These are phyloP conservation scores for Tremella yokohamensis DNA, from an alignment of 768 basidiomycete species.

Conservation along the genomic window DNA sequence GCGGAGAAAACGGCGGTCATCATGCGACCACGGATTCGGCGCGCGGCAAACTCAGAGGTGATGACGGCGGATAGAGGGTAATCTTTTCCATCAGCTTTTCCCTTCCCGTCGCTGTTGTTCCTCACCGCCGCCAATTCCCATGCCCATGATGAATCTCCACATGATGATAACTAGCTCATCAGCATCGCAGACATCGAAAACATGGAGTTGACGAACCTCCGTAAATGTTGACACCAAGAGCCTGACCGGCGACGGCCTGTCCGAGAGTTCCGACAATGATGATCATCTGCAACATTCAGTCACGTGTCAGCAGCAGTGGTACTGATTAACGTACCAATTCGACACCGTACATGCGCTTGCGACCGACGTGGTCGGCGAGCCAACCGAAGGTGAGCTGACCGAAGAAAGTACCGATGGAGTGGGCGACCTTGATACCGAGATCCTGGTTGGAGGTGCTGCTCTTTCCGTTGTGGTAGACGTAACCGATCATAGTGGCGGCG, in stretches of 20 bases:
- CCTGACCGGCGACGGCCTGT: slow-evolving; percentile 64
- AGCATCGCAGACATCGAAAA: no score
- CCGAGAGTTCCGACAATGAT: slow-evolving; percentile 52
- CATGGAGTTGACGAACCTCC: slow-evolving; percentile 49
- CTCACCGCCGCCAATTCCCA: slow-evolving; percentile 69
- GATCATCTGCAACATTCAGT: slow-evolving; percentile 36
- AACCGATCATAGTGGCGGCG: slow-evolving; percentile 75
- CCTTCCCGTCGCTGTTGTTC: no score
- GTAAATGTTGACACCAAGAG: slow-evolving; percentile 66
- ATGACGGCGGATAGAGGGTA: slow-evolving; percentile 83
- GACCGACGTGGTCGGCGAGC: slow-evolving; percentile 50
- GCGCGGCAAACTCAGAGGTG: slow-evolving; percentile 78
- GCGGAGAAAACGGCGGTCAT: slow-evolving; percentile 84
- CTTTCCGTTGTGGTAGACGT: slow-evolving; percentile 60
- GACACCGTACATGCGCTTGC: slow-evolving; percentile 55
- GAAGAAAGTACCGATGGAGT: slow-evolving; percentile 51
- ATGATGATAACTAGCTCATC: slow-evolving; percentile 57
- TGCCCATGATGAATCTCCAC: slow-evolving; percentile 76
- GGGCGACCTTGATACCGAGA: slow-evolving; percentile 51
- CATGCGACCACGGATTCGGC: slow-evolving; percentile 71
- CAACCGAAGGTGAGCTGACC: slow-evolving; percentile 51
- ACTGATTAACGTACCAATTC: slow-evolving; percentile 37
- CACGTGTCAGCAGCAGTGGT: neutral
- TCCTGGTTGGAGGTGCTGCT: slow-evolving; percentile 61
- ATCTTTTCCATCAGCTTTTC: slow-evolving; percentile 52